phyloP scores from a whole-genome alignment of 306 rosid genomes.

The Trifolium subterraneum region DNA sequence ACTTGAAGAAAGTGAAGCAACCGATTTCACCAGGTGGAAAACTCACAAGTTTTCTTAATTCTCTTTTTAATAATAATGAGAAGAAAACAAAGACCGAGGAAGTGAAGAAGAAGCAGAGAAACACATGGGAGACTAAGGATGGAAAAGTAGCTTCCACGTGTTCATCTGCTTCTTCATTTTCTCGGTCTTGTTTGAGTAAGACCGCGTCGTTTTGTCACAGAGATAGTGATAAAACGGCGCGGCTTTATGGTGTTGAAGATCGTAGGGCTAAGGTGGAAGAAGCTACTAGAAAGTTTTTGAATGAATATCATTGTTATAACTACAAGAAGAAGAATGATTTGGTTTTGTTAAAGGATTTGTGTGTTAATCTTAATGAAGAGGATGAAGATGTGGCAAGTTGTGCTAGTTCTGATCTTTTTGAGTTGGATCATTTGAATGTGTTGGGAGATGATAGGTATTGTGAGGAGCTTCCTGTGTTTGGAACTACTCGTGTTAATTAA shows the following conservation, averaged over 20 bases:
- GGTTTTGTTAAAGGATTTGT: conserved; percentile 43
- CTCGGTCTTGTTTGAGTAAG: conserved; percentile 83
- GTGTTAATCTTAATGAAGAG: neutral
- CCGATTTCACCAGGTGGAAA: conserved; percentile 90
- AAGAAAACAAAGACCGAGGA: neutral
- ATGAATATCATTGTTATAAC: conserved; percentile 47
- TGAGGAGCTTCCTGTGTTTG: conserved; percentile 95
- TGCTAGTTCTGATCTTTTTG: conserved; percentile 96
- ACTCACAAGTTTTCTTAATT: conserved; percentile 71
- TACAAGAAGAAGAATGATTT: conserved; percentile 52
- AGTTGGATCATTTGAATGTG: conserved; percentile 73
- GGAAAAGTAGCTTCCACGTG: conserved; percentile 48
- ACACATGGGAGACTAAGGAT: neutral
- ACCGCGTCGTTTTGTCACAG: conserved; percentile 39
- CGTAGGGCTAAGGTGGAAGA: conserved; percentile 47
- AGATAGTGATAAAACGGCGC: conserved; percentile 32
- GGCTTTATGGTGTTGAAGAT: conserved; percentile 21
- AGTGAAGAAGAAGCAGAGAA: neutral
- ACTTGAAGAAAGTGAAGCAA: conserved; percentile 84
- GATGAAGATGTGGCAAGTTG: conserved; percentile 50
- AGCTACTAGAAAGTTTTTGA: conserved; percentile 57
- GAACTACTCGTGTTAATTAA: conserved; percentile 60
- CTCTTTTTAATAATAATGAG: conserved; percentile 53
- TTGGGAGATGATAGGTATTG: conserved; percentile 57
- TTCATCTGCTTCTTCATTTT: conserved; percentile 73